Conservation (phyloP, 139 green algal species). For the Tetradesmus obliquus region DNA sequence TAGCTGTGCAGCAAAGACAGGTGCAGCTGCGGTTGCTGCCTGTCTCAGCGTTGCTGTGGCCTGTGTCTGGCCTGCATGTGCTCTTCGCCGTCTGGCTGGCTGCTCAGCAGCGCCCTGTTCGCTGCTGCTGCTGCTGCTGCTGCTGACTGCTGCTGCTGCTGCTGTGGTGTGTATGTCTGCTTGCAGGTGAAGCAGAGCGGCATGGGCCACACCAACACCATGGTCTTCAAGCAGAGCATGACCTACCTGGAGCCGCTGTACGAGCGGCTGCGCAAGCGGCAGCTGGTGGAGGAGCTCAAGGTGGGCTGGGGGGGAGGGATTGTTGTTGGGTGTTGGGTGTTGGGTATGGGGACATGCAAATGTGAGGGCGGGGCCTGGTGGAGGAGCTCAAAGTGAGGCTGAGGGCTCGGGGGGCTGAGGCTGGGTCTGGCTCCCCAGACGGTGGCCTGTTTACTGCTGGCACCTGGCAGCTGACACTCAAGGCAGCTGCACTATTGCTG, state of each 20-base stretch:
- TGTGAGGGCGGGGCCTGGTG: background rate
- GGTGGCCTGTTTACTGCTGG: no score
- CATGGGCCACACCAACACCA: constrained; percentile 70
- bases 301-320: background rate
- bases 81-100: background rate
- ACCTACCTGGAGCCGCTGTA: constrained; percentile 92
- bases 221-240: constrained; percentile 84
- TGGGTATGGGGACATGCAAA: no score
- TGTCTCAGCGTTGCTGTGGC: background rate
- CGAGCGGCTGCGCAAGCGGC: constrained; percentile 72
- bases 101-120: background rate
- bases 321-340: background rate
- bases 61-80: background rate
- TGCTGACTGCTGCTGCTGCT: background rate
- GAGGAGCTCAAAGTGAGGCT: background rate
- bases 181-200: constrained; percentile 27
- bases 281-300: constrained; percentile 79
- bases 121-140: background rate
- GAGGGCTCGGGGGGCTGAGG: background rate
- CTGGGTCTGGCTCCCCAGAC: no score
- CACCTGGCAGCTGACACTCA: background rate
- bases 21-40: background rate
- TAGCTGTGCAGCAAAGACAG: background rate
- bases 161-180: background rate
- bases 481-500: background rate